These are phyloP conservation scores for Gypsophila paniculata DNA, from an alignment of 179 eudicot genomes.

Conservation along the genomic window DNA sequence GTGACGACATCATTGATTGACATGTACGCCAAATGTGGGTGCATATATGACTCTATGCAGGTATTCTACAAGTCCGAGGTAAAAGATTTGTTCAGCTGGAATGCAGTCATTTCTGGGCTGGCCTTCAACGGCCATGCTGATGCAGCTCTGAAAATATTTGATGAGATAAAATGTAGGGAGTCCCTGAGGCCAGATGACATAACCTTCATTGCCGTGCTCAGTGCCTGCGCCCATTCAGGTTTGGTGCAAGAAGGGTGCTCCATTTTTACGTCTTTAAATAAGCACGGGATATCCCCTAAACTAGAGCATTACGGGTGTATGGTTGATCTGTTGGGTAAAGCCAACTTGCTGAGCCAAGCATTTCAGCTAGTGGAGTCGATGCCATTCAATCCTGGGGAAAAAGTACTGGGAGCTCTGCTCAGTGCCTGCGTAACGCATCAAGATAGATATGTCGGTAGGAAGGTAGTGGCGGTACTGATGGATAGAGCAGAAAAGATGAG, in stretches of 20 bases:
- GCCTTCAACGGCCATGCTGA: constrained; percentile 23
- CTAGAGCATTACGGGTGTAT: constrained; percentile 27
- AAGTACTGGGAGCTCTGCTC: constrained; percentile 21
- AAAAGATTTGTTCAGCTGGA: constrained; percentile 26
- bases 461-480: constrained; percentile 14
- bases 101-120: constrained; percentile 23
- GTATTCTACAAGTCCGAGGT: constrained; percentile 21
- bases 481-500: constrained; percentile 13
- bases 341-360: constrained; percentile 25
- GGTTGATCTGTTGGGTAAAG: constrained; percentile 25
- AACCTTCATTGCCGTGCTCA: constrained; percentile 26
- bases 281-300: constrained; percentile 18
- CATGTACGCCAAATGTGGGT: constrained; percentile 32
- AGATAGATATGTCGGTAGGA: constrained; percentile 16
- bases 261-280: constrained; percentile 16
- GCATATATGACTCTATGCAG: constrained; percentile 8
- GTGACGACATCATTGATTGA: constrained; percentile 24
- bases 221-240: constrained; percentile 22
- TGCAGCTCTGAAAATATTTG: constrained; percentile 19
- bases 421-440: constrained; percentile 26
- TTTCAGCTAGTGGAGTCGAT: constrained; percentile 20
- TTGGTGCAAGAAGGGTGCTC: constrained; percentile 24
- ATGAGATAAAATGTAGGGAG: constrained; percentile 4
- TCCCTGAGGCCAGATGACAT: constrained; percentile 24
- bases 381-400: constrained; percentile 24